Evolutionary conservation across 2,329 filamentous ascomycete genomes (phyloP), one percentile per base, ranked within the genome.

Genomic region (Aspergillus candidus): DNA sequence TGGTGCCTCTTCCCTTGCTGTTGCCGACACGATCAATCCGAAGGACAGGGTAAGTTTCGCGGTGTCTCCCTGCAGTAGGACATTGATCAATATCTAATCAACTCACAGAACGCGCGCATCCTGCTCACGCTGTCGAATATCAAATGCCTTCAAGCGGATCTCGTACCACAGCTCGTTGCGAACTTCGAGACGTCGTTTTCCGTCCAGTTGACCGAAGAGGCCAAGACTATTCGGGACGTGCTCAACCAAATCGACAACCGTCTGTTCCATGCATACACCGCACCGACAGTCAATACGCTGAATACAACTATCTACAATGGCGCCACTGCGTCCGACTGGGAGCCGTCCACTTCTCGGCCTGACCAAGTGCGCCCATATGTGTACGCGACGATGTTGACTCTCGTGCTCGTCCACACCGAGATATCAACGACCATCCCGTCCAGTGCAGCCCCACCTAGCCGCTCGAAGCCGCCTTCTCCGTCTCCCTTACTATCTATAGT

Each of bases 101-200:
- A 22, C n/a, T 31, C 11, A 40, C 63, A 94, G 85, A 91, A 91
- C 55, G 83, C 94, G 39, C 88, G 93, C 51, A 91, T 96, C 77
- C 84, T 98, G 34, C 74, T 98, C 41, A 98, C 93, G 1, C 76
- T 98, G 18, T 93, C 87, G 61, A 98, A 98, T 63, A 80, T 98
- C 47, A 84, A 91, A 59, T 78, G 84, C 17, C 80, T 98, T 32
- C 85, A 88, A 46, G 77, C 82, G 17, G 83, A 93, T 50, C 79
- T 91, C 29, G 86, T 97, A 2, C 91, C 91, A 1, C 83, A 83
- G 54, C 78, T 98, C n/a, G 87, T 95, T 61, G 80, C 85, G 4
- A 86, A 93, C 60, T 98, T 97, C 59, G 93, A 98, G 63, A 89
- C 87, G 39, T 81, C 88, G 43, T 98, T 98, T 68, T 89, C 87